Percentiles rank a stretch among this genome's conserved stretches.
Conservation (phyloP, 75 land plant genomes). For the Picea glauca region DNA sequence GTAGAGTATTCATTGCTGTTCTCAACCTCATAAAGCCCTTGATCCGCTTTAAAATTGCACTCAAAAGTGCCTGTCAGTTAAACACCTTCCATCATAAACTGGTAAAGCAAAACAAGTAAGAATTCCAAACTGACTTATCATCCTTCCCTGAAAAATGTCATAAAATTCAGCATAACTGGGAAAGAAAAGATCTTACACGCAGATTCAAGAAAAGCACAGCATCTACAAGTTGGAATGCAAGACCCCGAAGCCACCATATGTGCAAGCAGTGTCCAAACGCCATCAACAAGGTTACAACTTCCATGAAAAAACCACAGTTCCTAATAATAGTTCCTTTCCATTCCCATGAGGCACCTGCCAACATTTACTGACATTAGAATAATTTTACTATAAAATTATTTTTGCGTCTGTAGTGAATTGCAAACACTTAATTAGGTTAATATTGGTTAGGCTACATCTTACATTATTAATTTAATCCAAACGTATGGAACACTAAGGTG, state of each 20-base stretch:
- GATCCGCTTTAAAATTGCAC: conserved; percentile 77
- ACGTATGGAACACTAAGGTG: no score
- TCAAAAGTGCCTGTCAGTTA: conserved; percentile 63
- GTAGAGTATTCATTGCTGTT: conserved; percentile 67
- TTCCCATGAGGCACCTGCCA: conserved; percentile 77
- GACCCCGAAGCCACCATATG: conserved; percentile 92
- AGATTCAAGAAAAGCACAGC: conserved; percentile 80
- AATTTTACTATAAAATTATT: neutral
- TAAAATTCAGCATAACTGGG: neutral
- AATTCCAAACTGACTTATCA: neutral
- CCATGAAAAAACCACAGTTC: conserved; percentile 80
- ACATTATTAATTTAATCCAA: no score
- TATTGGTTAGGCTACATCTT: no score
- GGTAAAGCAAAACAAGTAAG: conserved; percentile 10
- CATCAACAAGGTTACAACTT: conserved; percentile 75
- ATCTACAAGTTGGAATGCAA: conserved; percentile 94
- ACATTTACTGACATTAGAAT: neutral
- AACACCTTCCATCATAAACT: neutral
- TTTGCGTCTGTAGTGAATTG: neutral
- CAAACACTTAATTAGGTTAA: neutral
- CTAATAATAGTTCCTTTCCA: conserved; percentile 71
- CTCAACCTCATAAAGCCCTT: conserved; percentile 77
- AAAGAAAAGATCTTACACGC: conserved; percentile 52
- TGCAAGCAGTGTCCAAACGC: conserved; percentile 82
- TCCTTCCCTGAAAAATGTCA: conserved; percentile 4